Percentiles rank a stretch among this genome's conserved stretches.
Conservation (phyloP, 2,329 filamentous ascomycete genomes). For the Ceratocystis cacaofunesta region DNA sequence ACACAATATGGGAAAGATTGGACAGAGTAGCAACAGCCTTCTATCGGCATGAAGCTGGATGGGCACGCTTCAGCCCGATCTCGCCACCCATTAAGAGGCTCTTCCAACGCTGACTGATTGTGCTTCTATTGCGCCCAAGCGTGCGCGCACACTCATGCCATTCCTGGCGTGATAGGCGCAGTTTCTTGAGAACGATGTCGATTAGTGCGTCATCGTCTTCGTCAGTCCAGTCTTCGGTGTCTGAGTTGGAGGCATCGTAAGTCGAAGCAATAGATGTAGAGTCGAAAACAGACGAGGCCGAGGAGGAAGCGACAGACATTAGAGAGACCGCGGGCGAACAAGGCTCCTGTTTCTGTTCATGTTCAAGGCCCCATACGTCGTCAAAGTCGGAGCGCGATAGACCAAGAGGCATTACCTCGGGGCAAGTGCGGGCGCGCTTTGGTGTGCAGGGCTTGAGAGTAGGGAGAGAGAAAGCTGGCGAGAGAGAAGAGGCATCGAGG, state of each 20-base stretch:
- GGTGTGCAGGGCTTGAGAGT: slow-evolving; percentile 36
- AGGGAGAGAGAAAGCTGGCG: slow-evolving; percentile 17
- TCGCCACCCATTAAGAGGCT: slow-evolving; percentile 45
- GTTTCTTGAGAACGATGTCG: slow-evolving; percentile 52
- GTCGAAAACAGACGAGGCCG: slow-evolving; percentile 25
- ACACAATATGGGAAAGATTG: neutral
- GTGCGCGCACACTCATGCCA: slow-evolving; percentile 54
- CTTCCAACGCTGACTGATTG: slow-evolving; percentile 46
- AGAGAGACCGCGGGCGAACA: slow-evolving; percentile 1
- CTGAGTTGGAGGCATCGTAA: slow-evolving; percentile 29
- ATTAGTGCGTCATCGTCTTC: slow-evolving; percentile 52
- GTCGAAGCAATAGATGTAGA: slow-evolving; percentile 18
- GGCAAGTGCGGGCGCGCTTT: slow-evolving; percentile 45
- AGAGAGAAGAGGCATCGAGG: slow-evolving; percentile 20
- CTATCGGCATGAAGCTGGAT: slow-evolving; percentile 4
- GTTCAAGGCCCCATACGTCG: slow-evolving; percentile 19
- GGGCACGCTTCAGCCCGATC: slow-evolving; percentile 39
- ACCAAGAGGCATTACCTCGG: slow-evolving; percentile 44
- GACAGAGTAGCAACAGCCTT: neutral
- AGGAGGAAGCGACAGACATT: slow-evolving; percentile 7
- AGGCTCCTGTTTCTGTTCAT: neutral
- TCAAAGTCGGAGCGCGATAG: slow-evolving; percentile 46
- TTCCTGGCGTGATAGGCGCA: slow-evolving; percentile 47
- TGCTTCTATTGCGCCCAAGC: slow-evolving; percentile 44
- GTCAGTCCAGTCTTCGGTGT: slow-evolving; percentile 40